These are phyloP conservation scores for Vaccinium corymbosum DNA, from an alignment of 148 eudicot species.

Conservation along the genomic window DNA sequence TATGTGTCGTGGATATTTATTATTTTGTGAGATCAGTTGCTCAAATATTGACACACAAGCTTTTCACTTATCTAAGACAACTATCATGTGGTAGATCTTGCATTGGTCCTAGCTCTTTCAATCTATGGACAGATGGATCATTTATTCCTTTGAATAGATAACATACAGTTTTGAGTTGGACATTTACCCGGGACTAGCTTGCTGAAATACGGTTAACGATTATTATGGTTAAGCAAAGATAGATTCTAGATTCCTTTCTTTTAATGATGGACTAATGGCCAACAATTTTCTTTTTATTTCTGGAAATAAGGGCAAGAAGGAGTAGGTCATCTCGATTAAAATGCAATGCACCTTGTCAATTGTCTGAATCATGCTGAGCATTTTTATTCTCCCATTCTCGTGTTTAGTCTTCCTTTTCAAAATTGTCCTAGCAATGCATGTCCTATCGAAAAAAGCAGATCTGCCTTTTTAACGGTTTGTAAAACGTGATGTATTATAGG, in stretches of 20 bases:
- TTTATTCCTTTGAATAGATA: background rate
- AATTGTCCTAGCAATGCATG: background rate
- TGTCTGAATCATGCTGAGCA: background rate
- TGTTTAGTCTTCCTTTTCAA: background rate
- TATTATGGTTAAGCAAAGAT: background rate
- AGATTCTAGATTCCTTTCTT: background rate
- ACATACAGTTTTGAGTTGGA: background rate
- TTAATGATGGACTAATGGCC: background rate
- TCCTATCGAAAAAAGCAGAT: background rate
- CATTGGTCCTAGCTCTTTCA: background rate
- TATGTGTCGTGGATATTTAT: background rate
- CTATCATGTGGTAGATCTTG: background rate
- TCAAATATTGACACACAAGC: slow-evolving; percentile 6
- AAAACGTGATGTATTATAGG: slow-evolving; percentile 28
- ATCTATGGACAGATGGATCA: background rate
- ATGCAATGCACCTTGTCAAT: background rate
- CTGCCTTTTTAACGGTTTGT: background rate
- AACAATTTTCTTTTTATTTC: background rate
- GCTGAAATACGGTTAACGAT: background rate
- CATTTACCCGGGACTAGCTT: background rate
- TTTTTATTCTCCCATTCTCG: background rate
- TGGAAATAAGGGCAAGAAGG: background rate
- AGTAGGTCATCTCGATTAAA: background rate
- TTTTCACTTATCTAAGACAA: background rate
- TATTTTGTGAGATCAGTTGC: background rate